Conservation (phyloP, 352 stramenopile genomes). For the Phytophthora hybrid region DNA sequence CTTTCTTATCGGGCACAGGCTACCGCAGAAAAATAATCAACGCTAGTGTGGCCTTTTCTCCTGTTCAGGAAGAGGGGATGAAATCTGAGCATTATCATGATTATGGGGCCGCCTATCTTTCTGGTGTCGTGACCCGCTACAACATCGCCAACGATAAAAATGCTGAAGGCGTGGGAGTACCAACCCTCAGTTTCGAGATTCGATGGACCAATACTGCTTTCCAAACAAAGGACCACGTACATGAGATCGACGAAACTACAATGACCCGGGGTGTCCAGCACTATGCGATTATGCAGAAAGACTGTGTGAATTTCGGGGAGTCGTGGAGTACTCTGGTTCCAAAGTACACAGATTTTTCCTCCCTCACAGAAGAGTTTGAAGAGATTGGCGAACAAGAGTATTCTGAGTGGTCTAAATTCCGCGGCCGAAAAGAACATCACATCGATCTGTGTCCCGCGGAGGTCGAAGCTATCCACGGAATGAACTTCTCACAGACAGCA, state of each 20-base stretch:
- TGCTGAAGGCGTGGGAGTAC: background rate
- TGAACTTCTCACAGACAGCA: no score
- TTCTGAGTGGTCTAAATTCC: no score
- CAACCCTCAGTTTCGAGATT: background rate
- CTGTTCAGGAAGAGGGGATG: conserved; percentile 3
- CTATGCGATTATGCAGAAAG: conserved; percentile 1
- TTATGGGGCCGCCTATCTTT: background rate
- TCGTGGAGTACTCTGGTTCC: conserved; percentile 10
- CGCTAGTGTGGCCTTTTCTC: conserved; percentile 5
- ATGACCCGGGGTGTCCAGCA: background rate
- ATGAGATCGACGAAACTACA: background rate
- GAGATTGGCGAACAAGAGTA: no score
- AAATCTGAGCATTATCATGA: background rate
- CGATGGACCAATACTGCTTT: conserved; percentile 9
- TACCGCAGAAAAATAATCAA: background rate
- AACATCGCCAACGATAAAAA: background rate
- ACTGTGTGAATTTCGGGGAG: conserved; percentile 6
- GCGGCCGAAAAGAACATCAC: no score
- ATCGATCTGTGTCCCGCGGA: no score
- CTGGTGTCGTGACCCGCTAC: background rate
- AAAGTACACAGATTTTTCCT: background rate
- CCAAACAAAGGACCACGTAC: conserved; percentile 6
- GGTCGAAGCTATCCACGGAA: no score
- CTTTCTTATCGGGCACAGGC: background rate
- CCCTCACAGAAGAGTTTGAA: background rate